A percentile compares a stretch with the other conserved stretches of the same genome.
These are phyloP conservation scores for Ogataea naganishii DNA, from an alignment of 805 yeast species.

Conservation along the genomic window DNA sequence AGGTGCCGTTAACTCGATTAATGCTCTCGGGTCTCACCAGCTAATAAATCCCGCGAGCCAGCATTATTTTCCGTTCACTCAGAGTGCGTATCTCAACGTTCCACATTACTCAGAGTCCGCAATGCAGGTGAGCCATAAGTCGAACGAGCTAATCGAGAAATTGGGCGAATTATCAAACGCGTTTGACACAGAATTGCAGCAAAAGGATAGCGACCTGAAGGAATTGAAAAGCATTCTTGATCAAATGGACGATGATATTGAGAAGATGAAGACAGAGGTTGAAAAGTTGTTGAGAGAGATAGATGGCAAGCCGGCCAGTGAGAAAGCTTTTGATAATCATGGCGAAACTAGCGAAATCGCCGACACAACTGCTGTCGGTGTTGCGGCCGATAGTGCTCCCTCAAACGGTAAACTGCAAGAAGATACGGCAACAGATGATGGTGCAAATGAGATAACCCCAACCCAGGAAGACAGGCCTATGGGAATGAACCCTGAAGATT, in stretches of 20 bases:
- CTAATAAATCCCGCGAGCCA: constrained; percentile 6
- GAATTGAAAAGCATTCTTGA: constrained; percentile 18
- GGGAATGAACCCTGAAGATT: background rate
- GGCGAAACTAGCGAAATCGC: constrained; percentile 1
- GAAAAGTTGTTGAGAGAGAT: constrained; percentile 26
- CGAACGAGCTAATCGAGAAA: constrained; percentile 41
- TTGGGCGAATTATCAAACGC: constrained; percentile 37
- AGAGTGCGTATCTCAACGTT: constrained; percentile 14
- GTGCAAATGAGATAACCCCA: too few species aligned
- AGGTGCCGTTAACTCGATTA: background rate
- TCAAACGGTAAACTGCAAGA: too few species aligned
- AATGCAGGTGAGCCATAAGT: constrained; percentile 40
- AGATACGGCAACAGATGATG: too few species aligned
- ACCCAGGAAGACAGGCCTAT: too few species aligned
- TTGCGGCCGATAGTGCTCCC: too few species aligned
- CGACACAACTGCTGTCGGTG: constrained; percentile 5
- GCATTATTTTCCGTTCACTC: constrained; percentile 2
- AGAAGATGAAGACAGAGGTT: constrained; percentile 20
- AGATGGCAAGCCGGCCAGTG: constrained; percentile 13
- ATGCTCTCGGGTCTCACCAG: too few species aligned
- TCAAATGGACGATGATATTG: constrained; percentile 24
- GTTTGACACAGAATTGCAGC: constrained; percentile 45
- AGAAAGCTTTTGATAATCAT: constrained; percentile 7
- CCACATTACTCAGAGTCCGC: constrained; percentile 48
- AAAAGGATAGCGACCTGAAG: constrained; percentile 27